Conservation (phyloP, 768 basidiomycete species). For the Russula griseocarnosa region DNA sequence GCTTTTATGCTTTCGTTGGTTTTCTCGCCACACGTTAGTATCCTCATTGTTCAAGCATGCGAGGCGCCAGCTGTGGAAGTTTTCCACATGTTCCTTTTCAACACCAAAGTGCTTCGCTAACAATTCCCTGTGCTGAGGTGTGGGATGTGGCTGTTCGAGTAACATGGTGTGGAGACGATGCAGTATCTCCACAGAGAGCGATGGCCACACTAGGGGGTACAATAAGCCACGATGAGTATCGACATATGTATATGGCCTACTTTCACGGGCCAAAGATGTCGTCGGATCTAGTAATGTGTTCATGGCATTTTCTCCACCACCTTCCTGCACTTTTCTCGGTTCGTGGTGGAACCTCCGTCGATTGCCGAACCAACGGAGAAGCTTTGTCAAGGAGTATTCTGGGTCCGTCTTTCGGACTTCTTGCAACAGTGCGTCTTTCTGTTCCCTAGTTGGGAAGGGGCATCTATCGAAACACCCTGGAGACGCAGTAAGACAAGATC, state of each 20-base stretch:
- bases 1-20: background rate
- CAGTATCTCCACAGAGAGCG: conserved; percentile 9
- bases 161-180: conserved; percentile 15
- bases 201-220: conserved; percentile 19
- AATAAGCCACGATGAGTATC: background rate
- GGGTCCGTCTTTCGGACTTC: conserved; percentile 19
- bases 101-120: conserved; percentile 10
- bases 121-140: conserved; percentile 8
- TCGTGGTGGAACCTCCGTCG: background rate
- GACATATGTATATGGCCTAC: background rate
- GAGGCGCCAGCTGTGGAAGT: conserved; percentile 10
- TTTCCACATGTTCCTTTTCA: conserved; percentile 13
- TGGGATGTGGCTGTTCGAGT: conserved; percentile 10
- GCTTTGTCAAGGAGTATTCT: conserved; percentile 2
- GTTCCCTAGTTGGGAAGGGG: conserved; percentile 5
- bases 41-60: background rate
- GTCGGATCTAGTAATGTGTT: conserved; percentile 10
- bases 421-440: conserved; percentile 4
- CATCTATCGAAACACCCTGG: conserved; percentile 11
- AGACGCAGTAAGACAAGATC: background rate
- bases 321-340: background rate
- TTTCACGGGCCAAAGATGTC: conserved; percentile 12
- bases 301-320: background rate
- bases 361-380: conserved; percentile 2
- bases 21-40: background rate